Evolutionary conservation across 352 stramenopile genomes (phyloP).

Genomic region (Phytophthora aleatoria): DNA sequence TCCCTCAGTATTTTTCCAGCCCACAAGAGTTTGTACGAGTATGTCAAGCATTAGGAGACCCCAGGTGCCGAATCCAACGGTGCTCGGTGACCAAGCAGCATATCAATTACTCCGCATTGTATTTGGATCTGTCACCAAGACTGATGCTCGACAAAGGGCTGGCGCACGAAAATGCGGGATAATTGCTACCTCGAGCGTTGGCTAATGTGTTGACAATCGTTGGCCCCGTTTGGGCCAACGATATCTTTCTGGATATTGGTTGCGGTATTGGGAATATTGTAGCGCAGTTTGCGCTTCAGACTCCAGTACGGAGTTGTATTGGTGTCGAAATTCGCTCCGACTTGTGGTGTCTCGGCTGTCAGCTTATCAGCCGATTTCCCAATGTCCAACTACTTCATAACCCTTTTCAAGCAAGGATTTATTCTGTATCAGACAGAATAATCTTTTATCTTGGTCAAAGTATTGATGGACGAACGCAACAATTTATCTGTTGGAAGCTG

Average conservation of each 20-base stretch:
- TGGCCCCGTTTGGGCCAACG: neutral
- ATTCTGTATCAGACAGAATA: neutral
- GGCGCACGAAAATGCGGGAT: slow-evolving; percentile 10
- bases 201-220: neutral
- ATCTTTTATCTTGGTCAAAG: neutral
- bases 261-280: slow-evolving; percentile 6
- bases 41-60: neutral
- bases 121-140: slow-evolving; percentile 5
- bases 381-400: neutral
- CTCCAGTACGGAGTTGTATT: neutral
- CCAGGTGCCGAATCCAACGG: neutral
- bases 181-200: slow-evolving; percentile 6
- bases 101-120: slow-evolving; percentile 3
- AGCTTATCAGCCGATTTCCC: slow-evolving; percentile 4
- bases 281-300: slow-evolving; percentile 7
- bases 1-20: neutral
- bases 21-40: neutral
- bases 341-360: neutral
- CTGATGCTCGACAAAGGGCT: slow-evolving; percentile 8
- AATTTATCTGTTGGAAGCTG: neutral
- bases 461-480: neutral
- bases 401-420: neutral
- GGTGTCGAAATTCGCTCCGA: slow-evolving; percentile 10
- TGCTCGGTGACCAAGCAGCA: slow-evolving; percentile 1
- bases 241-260: slow-evolving; percentile 15